Base-by-base conservation (phyloP, 2,329 filamentous ascomycete genomes). In the Trichoderma brevicompactum region DNA sequence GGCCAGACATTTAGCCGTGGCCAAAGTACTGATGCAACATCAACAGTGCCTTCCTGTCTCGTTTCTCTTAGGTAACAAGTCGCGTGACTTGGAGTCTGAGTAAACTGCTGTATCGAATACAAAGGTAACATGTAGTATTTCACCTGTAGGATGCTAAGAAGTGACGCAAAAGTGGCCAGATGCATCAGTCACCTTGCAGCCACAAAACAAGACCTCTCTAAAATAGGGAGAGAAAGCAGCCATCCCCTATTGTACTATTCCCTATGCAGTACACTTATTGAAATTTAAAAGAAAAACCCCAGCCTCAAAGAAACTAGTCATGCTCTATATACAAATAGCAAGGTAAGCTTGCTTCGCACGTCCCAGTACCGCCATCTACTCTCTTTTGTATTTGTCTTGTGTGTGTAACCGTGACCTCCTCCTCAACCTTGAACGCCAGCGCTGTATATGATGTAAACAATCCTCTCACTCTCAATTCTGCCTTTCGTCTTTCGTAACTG, bases 391-490 rank as follows among this genome's bases (percentile, higher is more conserved):
- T n/a, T 40, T 23, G 34, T 48, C 49, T 32, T 63, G 48, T 19
- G 13, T 40, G 40, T 53, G 7, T 46, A 55, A 64, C 49, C 38
- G 46, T 52, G 19, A 40, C 32, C 50, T 50, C 43, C 46, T 38
- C 52, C 17, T 49, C 46, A 12, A 64, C 65, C 65, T 46, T 64
- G 19, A 75, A 77, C 75, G 76, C 76, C 76, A 66, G 70, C 75
- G 74, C 75, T 75, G 70, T 76, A 72, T 70, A 73, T 69, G 71
- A 70, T 67, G 59, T 40, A 66, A 59, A 67, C n/a, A 49, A 66
- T 56, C 46, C 40, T 34, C 49, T 63, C 23, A 19, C 38, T 32
- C 49, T 32, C 49, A 41, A 10, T 65, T 66, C 67, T 65, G 65
- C 69, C 70, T 34, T 49, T 53, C 56, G 1, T 32, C 40, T 43